Evolutionary conservation across 2,329 filamentous ascomycete genomes (phyloP).

Genomic region (Colletotrichum viniferum): DNA sequence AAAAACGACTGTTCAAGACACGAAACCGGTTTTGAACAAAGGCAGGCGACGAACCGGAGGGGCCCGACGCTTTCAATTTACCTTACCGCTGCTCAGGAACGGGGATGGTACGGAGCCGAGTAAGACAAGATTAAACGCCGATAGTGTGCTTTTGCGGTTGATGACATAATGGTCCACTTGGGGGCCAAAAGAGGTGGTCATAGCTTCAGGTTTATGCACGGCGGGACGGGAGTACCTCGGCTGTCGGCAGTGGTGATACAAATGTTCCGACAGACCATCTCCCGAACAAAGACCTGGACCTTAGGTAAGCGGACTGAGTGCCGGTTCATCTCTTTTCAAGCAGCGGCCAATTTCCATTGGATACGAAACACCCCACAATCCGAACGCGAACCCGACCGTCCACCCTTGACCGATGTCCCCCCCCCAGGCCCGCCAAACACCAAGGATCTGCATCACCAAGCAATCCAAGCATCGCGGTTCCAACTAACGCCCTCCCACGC

Average conservation of each 20-base stretch:
- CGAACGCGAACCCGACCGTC: conserved; percentile 10
- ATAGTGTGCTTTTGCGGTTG: background rate
- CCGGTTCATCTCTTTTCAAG: background rate
- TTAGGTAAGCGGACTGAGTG: background rate
- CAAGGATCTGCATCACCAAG: background rate
- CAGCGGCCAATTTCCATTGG: background rate
- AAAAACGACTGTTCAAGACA: background rate
- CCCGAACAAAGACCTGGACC: background rate
- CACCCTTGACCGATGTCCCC: background rate
- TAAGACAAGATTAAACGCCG: background rate
- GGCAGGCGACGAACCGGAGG: background rate
- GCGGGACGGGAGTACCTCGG: background rate
- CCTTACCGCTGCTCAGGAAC: background rate
- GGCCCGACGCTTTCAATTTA: background rate
- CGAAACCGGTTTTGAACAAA: background rate
- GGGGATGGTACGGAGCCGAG: background rate
- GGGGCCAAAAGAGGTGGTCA: background rate
- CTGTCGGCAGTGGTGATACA: background rate
- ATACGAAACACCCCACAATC: background rate
- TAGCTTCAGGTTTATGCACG: background rate
- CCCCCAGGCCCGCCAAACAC: background rate
- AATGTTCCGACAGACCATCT: background rate
- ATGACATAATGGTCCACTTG: background rate
- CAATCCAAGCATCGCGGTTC: background rate
- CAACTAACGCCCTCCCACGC: background rate